Evolutionary conservation across 176 grass and related monocot species (phyloP).

Genomic region (Triticum aestivum): IWGSC_CS_RefSeq_v2.1 NC_057813.1:752586989-752587488

Average conservation of each 20-base stretch:
- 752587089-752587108: conserved; percentile 81
- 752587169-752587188: conserved; percentile 66
- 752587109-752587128: conserved; percentile 82
- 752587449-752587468: not conserved
- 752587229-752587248: conserved; percentile 3
- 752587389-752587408: not conserved
- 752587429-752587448: not conserved
- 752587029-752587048: conserved; percentile 97
- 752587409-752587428: not conserved
- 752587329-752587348: not conserved
- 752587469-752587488: not conserved
- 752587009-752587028: conserved; percentile 72
- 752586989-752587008: conserved; percentile 28
- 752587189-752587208: conserved; percentile 64
- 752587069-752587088: conserved; percentile 51
- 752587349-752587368: not conserved
- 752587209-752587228: conserved; percentile 26
- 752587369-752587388: not conserved
- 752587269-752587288: not conserved
- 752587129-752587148: conserved; percentile 87
- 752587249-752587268: conserved; percentile 8
- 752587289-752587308: not conserved
- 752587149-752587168: conserved; percentile 49
- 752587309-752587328: not conserved
- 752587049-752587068: conserved; percentile 57